Evolutionary conservation across 371 early-diverging fungal genomes (phyloP).

Genomic region (Mortierella sp.): DNA sequence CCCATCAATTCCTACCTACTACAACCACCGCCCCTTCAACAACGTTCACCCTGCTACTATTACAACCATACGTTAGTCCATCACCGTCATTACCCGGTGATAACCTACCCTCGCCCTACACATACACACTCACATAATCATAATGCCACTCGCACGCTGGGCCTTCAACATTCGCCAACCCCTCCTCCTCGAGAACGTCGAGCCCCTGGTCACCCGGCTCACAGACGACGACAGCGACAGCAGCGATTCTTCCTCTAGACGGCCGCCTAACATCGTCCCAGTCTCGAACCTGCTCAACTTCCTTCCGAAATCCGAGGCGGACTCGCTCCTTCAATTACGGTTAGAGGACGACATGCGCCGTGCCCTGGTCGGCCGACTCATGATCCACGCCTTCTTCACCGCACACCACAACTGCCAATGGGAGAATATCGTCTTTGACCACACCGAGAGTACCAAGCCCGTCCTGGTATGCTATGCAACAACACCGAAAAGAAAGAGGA

Average conservation of each 20-base stretch:
- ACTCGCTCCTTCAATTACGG: constrained; percentile 38
- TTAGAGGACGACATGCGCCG: constrained; percentile 47
- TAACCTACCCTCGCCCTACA: background rate
- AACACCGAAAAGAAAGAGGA: background rate
- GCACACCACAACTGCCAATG: constrained; percentile 38
- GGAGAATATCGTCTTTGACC: constrained; percentile 39
- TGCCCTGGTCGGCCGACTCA: constrained; percentile 45
- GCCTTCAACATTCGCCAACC: constrained; percentile 56
- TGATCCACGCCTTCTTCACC: constrained; percentile 55
- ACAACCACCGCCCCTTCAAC: background rate
- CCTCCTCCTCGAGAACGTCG: constrained; percentile 44
- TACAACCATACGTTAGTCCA: background rate
- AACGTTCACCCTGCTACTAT: background rate
- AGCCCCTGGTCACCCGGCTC: constrained; percentile 44
- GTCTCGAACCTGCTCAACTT: constrained; percentile 50
- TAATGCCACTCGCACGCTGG: constrained; percentile 53
- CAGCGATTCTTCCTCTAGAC: background rate
- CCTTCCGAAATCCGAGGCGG: constrained; percentile 41
- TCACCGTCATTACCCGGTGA: background rate
- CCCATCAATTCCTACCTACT: background rate
- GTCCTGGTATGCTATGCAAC: constrained; percentile 33
- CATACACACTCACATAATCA: background rate
- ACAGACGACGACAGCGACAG: constrained; percentile 18
- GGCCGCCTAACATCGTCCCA: constrained; percentile 41
- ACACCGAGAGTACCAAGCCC: constrained; percentile 43